Evolutionary conservation across 176 grass and related monocot species (phyloP).

Genomic region (Areca catechu): DNA sequence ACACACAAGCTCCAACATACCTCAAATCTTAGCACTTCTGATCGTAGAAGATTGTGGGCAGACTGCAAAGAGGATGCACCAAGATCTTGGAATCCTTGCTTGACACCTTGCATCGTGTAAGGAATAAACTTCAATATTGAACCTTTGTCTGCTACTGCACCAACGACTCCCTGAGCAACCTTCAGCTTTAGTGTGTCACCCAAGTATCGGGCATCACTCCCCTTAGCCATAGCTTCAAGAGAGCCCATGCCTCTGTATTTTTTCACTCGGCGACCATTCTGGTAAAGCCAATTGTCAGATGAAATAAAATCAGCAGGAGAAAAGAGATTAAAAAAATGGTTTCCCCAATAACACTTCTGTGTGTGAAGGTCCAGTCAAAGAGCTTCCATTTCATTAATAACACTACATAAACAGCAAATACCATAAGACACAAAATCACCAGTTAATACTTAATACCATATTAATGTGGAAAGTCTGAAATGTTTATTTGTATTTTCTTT

Average conservation of each 20-base stretch:
- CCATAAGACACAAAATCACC: too few relatives aligned
- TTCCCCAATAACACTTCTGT: too few relatives aligned
- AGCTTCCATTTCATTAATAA: too few relatives aligned
- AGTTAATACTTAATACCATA: too few relatives aligned
- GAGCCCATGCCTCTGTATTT: slow-evolving; percentile 98
- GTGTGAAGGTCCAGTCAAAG: too few relatives aligned
- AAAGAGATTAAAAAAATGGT: too few relatives aligned
- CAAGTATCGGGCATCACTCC: slow-evolving; percentile 84
- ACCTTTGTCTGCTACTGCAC: slow-evolving; percentile 85
- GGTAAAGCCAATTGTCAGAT: slow-evolving; percentile 16
- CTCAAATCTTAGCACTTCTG: slow-evolving; percentile 70
- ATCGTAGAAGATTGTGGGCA: slow-evolving; percentile 62
- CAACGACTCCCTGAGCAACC: slow-evolving; percentile 86
- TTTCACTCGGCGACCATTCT: slow-evolving; percentile 66
- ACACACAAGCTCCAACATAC: slow-evolving; percentile 23
- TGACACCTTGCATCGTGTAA: slow-evolving; percentile 96
- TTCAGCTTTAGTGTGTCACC: slow-evolving; percentile 93
- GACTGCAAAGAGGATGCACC: slow-evolving; percentile 74
- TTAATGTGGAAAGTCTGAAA: too few relatives aligned
- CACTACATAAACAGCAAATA: too few relatives aligned
- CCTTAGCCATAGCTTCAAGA: slow-evolving; percentile 90
- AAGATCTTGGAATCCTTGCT: slow-evolving; percentile 95
- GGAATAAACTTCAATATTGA: slow-evolving; percentile 89
- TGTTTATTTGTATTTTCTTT: too few relatives aligned
- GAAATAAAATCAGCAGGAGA: background rate